These are phyloP conservation scores for Yamadazyma taylorii DNA, from an alignment of 1,139 yeast genomes.

Conservation along the genomic window DNA sequence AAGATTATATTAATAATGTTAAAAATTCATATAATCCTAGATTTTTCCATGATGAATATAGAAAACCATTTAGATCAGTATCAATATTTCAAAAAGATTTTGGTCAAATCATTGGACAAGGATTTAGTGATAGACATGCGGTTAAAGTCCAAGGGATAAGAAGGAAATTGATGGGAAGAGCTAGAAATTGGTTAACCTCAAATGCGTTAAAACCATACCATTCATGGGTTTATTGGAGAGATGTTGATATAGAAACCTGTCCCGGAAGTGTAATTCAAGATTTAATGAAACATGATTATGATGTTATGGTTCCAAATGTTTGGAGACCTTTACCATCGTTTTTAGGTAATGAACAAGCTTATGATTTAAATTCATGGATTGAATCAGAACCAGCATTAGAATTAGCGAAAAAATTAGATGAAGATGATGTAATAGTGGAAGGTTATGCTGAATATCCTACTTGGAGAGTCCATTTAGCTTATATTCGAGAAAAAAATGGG, in stretches of 20 bases:
- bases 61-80: conserved; percentile 72
- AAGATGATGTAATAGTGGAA: conserved; percentile 87
- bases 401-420: conserved; percentile 64
- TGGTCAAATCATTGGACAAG: conserved; percentile 83
- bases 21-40: conserved; percentile 60
- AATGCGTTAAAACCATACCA: conserved; percentile 80
- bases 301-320: conserved; percentile 85
- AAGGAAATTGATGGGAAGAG: conserved; percentile 85
- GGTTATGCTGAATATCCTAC: conserved; percentile 91
- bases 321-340: conserved; percentile 86
- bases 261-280: conserved; percentile 80
- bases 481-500: conserved; percentile 64
- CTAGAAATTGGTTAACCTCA: conserved; percentile 83
- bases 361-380: conserved; percentile 87
- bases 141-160: conserved; percentile 89
- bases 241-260: conserved; percentile 82
- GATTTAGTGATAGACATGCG: conserved; percentile 86
- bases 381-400: conserved; percentile 73
- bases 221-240: conserved; percentile 95
- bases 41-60: conserved; percentile 55
- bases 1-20: conserved; percentile 58
- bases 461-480: conserved; percentile 82
- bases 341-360: conserved; percentile 76
- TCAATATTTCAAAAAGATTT: conserved; percentile 81
- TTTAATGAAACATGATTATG: conserved; percentile 71